Evolutionary conservation across 164 flowering plant species (phyloP).

Genomic region (Berberis thunbergii): DNA sequence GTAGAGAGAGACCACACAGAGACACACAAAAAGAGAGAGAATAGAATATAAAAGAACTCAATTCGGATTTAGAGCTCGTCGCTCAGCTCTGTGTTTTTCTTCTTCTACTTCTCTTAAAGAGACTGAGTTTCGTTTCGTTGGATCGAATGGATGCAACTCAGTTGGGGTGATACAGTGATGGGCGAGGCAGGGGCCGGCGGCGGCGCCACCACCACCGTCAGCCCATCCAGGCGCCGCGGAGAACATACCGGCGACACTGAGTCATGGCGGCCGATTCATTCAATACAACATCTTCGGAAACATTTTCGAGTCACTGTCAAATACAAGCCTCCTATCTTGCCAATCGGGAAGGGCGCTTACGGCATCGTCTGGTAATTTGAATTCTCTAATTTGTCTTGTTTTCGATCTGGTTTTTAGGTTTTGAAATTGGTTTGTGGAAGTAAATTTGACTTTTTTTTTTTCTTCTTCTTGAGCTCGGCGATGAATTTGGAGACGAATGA

Average conservation of each 20-base stretch:
- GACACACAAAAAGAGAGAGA: no score
- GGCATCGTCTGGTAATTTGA: conserved; percentile 81
- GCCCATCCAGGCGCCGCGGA: conserved; percentile 27
- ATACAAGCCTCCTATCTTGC: conserved; percentile 93
- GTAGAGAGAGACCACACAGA: no score
- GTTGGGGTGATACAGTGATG: neutral
- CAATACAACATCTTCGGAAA: conserved; percentile 96
- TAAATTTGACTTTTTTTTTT: conserved; percentile 6
- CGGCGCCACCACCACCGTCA: conserved; percentile 18
- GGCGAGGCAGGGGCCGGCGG: conserved; percentile 11
- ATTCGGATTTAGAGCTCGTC: no score
- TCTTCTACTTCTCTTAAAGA: no score
- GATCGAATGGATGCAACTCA: conserved; percentile 2
- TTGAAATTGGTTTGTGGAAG: neutral
- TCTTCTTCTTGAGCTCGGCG: conserved; percentile 46
- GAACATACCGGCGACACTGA: conserved; percentile 65
- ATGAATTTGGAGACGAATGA: conserved; percentile 87
- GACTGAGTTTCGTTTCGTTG: no score
- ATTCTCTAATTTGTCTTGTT: neutral
- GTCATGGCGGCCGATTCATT: conserved; percentile 86
- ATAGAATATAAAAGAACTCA: no score
- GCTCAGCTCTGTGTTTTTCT: no score
- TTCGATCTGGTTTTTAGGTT: neutral
- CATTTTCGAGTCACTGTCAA: conserved; percentile 89
- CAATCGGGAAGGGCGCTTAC: conserved; percentile 97